A percentile compares a stretch with the other conserved stretches of the same genome.
Evolutionary conservation across 1,139 yeast genomes (phyloP).

Genomic region (Geotrichum klebahnii): DNA sequence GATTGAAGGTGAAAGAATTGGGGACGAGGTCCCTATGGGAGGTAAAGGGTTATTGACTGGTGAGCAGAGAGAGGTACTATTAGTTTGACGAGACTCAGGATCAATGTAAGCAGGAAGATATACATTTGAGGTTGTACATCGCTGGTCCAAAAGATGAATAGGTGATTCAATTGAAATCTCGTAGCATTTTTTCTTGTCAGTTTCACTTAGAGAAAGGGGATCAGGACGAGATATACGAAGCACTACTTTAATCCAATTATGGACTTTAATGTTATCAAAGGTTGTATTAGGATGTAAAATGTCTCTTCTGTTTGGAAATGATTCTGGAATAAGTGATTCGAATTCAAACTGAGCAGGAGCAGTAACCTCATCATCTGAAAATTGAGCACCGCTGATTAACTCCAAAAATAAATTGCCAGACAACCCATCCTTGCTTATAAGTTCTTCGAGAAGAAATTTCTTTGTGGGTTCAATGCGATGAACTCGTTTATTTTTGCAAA

Average conservation of each 20-base stretch:
- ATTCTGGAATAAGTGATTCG: constrained; percentile 75
- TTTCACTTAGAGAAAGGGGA: constrained; percentile 43
- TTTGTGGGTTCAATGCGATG: constrained; percentile 88
- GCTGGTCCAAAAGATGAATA: constrained; percentile 61
- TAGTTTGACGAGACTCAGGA: constrained; percentile 21
- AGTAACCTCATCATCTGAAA: background rate
- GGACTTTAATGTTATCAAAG: constrained; percentile 69
- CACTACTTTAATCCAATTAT: constrained; percentile 91
- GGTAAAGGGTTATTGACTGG: constrained; percentile 5
- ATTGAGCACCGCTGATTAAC: constrained; percentile 39
- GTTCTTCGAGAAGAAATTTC: constrained; percentile 75
- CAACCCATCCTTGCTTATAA: constrained; percentile 56
- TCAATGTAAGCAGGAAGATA: constrained; percentile 39
- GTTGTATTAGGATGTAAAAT: constrained; percentile 79
- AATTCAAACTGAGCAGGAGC: constrained; percentile 68
- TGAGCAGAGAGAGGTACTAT: constrained; percentile 17
- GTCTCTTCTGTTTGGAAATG: constrained; percentile 46
- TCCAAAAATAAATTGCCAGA: constrained; percentile 39
- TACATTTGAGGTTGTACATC: constrained; percentile 39
- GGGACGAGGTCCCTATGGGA: background rate
- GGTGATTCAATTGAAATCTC: constrained; percentile 93
- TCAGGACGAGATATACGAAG: constrained; percentile 66
- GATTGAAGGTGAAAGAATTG: constrained; percentile 36
- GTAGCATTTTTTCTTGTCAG: constrained; percentile 70
- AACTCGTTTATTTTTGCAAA: constrained; percentile 76